phyloP scores from a whole-genome alignment of 73 alveolate genomes.

The Symbiodinium pilosum region DNA sequence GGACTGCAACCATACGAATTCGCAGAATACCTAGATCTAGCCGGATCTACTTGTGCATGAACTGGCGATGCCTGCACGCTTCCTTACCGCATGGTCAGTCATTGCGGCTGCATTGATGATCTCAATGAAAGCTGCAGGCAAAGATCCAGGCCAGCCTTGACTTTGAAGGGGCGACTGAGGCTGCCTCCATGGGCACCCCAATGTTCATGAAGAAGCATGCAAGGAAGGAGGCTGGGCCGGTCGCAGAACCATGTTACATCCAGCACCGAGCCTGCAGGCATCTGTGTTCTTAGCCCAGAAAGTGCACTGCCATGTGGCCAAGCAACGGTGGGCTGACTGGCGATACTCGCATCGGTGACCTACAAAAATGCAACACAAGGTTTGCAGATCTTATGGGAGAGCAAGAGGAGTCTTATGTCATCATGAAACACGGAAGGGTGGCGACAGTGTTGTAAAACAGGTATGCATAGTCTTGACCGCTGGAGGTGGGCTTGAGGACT shows the following conservation, averaged over 20 bases:
- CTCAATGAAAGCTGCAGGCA: not conserved
- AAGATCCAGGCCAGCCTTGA: not conserved
- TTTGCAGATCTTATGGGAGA: not conserved
- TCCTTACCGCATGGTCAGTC: too few relatives aligned
- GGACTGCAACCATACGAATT: too few relatives aligned
- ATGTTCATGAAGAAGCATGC: not conserved
- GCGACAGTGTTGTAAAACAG: not conserved
- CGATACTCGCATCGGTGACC: not conserved
- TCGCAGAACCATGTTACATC: not conserved
- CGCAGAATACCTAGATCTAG: too few relatives aligned
- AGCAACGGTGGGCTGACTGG: not conserved
- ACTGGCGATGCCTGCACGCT: too few relatives aligned
- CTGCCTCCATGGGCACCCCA: not conserved
- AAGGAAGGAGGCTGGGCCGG: too few relatives aligned
- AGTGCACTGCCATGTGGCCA: not conserved
- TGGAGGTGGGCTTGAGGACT: not conserved
- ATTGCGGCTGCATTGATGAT: too few relatives aligned
- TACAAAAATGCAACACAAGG: not conserved
- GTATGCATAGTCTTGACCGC: not conserved
- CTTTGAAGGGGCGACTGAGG: conserved; percentile 25
- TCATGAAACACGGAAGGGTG: too few relatives aligned
- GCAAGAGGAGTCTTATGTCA: too few relatives aligned
- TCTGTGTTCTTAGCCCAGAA: not conserved
- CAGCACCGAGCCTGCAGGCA: not conserved
- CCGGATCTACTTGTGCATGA: too few relatives aligned